These are phyloP conservation scores for Wickerhamiella lipophila DNA, from an alignment of 805 yeast species.

Conservation along the genomic window DNA sequence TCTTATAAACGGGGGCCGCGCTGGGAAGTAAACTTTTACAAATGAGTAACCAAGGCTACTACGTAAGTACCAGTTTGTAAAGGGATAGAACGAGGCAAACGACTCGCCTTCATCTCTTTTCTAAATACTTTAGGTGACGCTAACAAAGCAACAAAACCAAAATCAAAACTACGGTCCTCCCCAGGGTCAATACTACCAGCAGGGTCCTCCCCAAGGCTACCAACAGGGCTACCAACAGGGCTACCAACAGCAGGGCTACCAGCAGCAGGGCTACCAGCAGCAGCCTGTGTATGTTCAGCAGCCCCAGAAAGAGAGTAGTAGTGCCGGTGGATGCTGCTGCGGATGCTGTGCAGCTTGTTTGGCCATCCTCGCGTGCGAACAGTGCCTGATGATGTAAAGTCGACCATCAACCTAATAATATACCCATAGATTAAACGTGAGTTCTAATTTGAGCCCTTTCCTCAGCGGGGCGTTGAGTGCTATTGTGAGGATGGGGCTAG, in stretches of 20 bases:
- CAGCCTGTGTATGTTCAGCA: constrained; percentile 30
- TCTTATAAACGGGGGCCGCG: not conserved
- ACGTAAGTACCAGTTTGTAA: constrained; percentile 10
- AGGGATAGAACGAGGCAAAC: no score
- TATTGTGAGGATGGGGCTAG: no score
- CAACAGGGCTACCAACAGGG: constrained; percentile 14
- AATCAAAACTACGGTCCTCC: constrained; percentile 12
- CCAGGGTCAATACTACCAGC: constrained; percentile 19
- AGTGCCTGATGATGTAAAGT: constrained; percentile 7
- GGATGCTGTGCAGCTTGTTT: constrained; percentile 19
- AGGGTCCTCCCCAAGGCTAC: constrained; percentile 13
- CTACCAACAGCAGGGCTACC: constrained; percentile 24
- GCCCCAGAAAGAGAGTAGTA: constrained; percentile 19
- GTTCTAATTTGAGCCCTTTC: no score
- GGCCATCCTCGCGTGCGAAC: constrained; percentile 14
- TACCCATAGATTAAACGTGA: no score
- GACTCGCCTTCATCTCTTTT: no score
- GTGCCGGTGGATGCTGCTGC: constrained; percentile 23
- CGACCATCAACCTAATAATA: not conserved
- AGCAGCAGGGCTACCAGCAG: constrained; percentile 21
- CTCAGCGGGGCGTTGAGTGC: no score
- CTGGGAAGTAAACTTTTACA: not conserved
- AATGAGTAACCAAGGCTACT: constrained; percentile 13
- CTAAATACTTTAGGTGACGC: no score
- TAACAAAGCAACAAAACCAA: constrained; percentile 5